phyloP scores from a whole-genome alignment of 257 asterid species.

The Solanum gracilifrons region DNA sequence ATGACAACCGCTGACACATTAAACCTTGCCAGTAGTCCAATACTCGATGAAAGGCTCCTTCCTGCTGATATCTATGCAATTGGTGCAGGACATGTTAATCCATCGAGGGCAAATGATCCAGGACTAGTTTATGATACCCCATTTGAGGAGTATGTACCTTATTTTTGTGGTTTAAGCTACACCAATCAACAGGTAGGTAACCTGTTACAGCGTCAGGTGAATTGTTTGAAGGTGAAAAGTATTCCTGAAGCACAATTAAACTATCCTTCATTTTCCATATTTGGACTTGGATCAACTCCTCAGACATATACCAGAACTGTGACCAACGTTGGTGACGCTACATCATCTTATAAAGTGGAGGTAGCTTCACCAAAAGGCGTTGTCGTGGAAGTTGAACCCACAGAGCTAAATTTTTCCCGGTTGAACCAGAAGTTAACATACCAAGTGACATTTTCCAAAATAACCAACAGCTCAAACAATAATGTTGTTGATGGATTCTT shows the following conservation, averaged over 20 bases:
- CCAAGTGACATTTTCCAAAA: slow-evolving; percentile 14
- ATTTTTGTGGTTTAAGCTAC: slow-evolving; percentile 37
- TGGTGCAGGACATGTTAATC: slow-evolving; percentile 46
- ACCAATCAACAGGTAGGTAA: slow-evolving; percentile 6
- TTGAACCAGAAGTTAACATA: slow-evolving; percentile 18
- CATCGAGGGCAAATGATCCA: slow-evolving; percentile 29
- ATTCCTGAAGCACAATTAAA: slow-evolving; percentile 17
- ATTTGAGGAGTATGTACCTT: slow-evolving; percentile 32
- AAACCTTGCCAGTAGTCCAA: slow-evolving; percentile 10
- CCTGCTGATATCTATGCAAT: slow-evolving; percentile 22
- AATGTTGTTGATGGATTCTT: slow-evolving; percentile 19
- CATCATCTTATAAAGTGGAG: slow-evolving; percentile 12
- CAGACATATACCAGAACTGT: slow-evolving; percentile 28
- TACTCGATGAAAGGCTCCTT: slow-evolving; percentile 18
- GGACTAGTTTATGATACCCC: slow-evolving; percentile 37
- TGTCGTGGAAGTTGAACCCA: slow-evolving; percentile 21
- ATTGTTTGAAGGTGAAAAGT: slow-evolving; percentile 6
- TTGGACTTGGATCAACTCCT: neutral
- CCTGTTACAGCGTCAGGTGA: slow-evolving; percentile 2
- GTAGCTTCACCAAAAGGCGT: slow-evolving; percentile 11
- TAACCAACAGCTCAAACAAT: neutral
- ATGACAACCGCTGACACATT: slow-evolving; percentile 36
- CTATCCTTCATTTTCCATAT: slow-evolving; percentile 14
- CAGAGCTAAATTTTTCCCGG: slow-evolving; percentile 5
- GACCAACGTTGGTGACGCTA: slow-evolving; percentile 24